Base-by-base conservation (phyloP, 108 stramenopile species). In the Parmales sp. region DNA sequence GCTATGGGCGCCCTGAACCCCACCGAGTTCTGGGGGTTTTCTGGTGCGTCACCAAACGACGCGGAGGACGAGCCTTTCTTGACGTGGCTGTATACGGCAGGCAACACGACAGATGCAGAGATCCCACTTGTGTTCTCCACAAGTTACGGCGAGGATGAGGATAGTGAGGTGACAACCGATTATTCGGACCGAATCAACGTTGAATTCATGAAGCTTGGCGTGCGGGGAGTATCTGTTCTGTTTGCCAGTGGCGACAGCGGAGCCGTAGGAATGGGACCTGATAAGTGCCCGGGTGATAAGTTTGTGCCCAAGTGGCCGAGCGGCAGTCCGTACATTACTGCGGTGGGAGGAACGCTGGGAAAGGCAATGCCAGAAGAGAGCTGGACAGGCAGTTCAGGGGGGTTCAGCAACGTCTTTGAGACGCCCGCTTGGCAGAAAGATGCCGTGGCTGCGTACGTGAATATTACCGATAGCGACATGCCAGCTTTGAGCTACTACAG, bases 221-320 rank as follows among this genome's bases (percentile, higher is more conserved):
- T 68, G 16, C 64, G n/a, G 1, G 76, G 76, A 7, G 60, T 73
- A 16, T 54, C 72, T 9, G 8, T 77, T 6, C 25, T 77, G 25
- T 49, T 70, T 19, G 72, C 76, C 18, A 36, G 63, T 9, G 76
- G 76, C 18, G 76, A 77, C 51, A 34, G 39, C 8, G 76, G 76
- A 13, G 54, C 54, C 16, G 54, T 34, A 5, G 70, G 66, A 23
- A 28, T 44, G 20, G 23, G 38, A 38, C 20, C 37, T 1, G 5
- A 23, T 28, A 28, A 41, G 20, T 39, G 38, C 50, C 20, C 37
- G 6, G 5, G 16, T 28, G 39, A 23, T 11, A 66, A 4, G 48
- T 66, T 51, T 49, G 19, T 37, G 43, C 65, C 75, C 1, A 9
- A 5, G 26, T 77, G 66, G 36, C 76, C 76, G 6, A 66, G 72